Base-by-base conservation (phyloP, 1,139 yeast species). In the Candida sojae region DNA sequence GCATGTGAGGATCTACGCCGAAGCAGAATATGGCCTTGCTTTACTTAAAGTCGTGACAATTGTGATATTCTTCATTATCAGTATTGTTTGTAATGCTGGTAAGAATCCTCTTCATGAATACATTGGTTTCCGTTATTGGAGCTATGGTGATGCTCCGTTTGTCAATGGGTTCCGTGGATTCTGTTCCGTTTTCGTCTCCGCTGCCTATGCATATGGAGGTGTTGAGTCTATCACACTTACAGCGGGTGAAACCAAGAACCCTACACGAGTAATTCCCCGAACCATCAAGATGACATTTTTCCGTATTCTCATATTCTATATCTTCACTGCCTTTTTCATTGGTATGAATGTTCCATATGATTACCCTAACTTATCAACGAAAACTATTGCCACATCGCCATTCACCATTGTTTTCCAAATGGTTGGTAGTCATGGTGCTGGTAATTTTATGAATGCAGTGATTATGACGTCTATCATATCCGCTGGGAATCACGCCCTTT, bases 161-260 rank as follows among this genome's bases (percentile, higher is more conserved):
- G 77, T 73, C 12, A 53, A 68, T 52, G 77, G 77, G 1, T 68
- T 73, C 55, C 56, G 62, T 45, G 78, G 78, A 0, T 73, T 73
- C 56, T 71, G 73, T 31, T 59, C 59, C 26, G 61, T 68, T 9
- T 73, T 73, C 49, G 75, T 67, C 13, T 79, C 86, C 21, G 86
- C 90, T 2, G 73, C 86, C 28, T 84, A 82, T 63, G 85, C 88
- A 6, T 83, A 77, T 57, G 88, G 88, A 54, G 89, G 90, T 42
- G 77, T 84, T 3, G 90, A 84, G 61, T 71, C 82, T 7, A 77
- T 84, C 45, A 79, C 86, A 17, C 71, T 84, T 53, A 82, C 89
- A 4, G 85, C 86, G 7, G 90, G 86, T 30, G 88, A 84, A 63
- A 78, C 84, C 34, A 71, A 72, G 52, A 81, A 82, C 58, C 90